Evolutionary conservation across 192 early-diverging fungal species (phyloP), one percentile per base, ranked within the genome.

Genomic region (Irineochytrium annulatum): DNA sequence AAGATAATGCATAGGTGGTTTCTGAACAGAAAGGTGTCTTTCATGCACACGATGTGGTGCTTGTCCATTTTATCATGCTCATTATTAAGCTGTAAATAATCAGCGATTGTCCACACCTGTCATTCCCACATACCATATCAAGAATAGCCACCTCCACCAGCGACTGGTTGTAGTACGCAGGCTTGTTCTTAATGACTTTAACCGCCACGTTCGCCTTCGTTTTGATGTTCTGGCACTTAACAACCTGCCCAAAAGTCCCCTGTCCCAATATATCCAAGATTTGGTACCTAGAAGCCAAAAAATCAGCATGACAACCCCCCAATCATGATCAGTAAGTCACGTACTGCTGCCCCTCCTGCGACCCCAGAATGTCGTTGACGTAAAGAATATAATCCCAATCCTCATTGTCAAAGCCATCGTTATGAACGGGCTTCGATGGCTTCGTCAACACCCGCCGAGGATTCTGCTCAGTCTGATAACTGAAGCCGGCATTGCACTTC

Each of bases 171-270:
- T 93, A 95, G 73, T 97, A 99, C 3, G 97, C 94, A 0, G 85
- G 82, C 71, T 94, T 95, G 75, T 99, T 99, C 67, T 99, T 99
- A 57, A 99, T 94, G 27, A 99, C 92, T 74, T 99, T 99, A 44
- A 97, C 86, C 19, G 94, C 97, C 30, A 94, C 87, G 20, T 89
- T 74, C 37, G 91, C 92, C 71, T 90, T 86, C 16, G 95, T 95
- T 68, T 91, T 93, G 37, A 92, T 73, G 60, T 99, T 93, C 44
- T 87, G 82, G 67, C 94, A 97, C 71, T 93, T 95, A 22, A 94
- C 94, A 8, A 99, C 97, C 71, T 99, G 97, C 3, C 97, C 97
- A 85, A 99, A 99, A 2, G 97, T 97, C 29, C 97, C 97, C 72
- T 89, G 84, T 19, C 97, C 97, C 3, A 99, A 76, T 34, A 93